Conservation (phyloP, 2,329 filamentous ascomycete species). For the Monascus ruber region DNA sequence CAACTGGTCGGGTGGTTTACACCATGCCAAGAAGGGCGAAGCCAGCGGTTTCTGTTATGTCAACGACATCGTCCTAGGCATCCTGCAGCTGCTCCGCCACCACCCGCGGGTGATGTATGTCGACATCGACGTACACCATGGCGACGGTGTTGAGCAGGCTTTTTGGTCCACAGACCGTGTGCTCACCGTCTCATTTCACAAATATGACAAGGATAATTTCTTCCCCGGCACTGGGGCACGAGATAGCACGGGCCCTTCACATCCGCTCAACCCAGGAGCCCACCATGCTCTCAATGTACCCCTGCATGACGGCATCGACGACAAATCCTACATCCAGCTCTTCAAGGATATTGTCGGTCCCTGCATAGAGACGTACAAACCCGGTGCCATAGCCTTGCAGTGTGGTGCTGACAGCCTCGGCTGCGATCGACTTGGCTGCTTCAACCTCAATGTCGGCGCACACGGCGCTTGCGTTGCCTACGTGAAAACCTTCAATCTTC, state of each 20-base stretch:
- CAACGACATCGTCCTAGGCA: constrained; percentile 93
- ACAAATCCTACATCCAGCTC: constrained; percentile 74
- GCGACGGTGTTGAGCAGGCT: constrained; percentile 81
- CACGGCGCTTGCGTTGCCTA: constrained; percentile 86
- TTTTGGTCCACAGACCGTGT: constrained; percentile 84
- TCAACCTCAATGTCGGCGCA: constrained; percentile 92
- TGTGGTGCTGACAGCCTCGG: constrained; percentile 92
- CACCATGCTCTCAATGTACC: constrained; percentile 88
- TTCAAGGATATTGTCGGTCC: constrained; percentile 72
- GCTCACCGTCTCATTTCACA: constrained; percentile 92
- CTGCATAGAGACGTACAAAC: constrained; percentile 73
- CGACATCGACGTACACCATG: constrained; percentile 86
- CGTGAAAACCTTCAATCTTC: constrained; percentile 68
- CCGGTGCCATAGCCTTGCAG: constrained; percentile 82
- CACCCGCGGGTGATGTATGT: constrained; percentile 85
- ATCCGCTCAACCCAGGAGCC: constrained; percentile 73
- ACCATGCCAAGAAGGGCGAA: constrained; percentile 90
- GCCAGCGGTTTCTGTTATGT: constrained; percentile 97
- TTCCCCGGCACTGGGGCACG: constrained; percentile 87
- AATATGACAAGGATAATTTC: constrained; percentile 75
- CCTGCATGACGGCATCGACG: constrained; percentile 79
- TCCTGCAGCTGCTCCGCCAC: constrained; percentile 72
- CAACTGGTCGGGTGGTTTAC: constrained; percentile 92
- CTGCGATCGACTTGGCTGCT: constrained; percentile 83
- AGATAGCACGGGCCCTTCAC: constrained; percentile 71